Evolutionary conservation across 495 filamentous ascomycete genomes (phyloP).

Genomic region (Pyronema omphalodes): DNA sequence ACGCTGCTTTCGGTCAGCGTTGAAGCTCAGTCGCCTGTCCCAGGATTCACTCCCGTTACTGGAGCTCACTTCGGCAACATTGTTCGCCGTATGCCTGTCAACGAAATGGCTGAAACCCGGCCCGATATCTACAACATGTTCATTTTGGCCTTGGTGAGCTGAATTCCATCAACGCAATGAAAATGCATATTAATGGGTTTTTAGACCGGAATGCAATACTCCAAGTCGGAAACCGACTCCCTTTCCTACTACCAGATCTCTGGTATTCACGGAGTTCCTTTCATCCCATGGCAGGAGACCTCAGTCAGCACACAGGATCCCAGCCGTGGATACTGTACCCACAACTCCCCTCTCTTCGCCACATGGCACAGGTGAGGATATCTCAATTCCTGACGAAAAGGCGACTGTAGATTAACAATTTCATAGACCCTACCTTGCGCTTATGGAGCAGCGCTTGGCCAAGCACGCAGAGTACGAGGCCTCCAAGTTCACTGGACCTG

Average conservation of each 20-base stretch:
- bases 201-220: constrained; percentile 15
- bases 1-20: background rate
- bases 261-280: constrained; percentile 27
- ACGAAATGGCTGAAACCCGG: constrained; percentile 5
- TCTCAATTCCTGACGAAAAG: background rate
- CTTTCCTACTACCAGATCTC: constrained; percentile 22
- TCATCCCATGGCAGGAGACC: constrained; percentile 22
- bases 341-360: constrained; percentile 46
- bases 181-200: constrained; percentile 9
- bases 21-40: background rate
- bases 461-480: constrained; percentile 9
- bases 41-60: background rate
- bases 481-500: constrained; percentile 9
- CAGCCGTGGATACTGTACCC: constrained; percentile 42
- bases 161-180: background rate
- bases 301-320: constrained; percentile 4
- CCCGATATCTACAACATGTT: constrained; percentile 26
- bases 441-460: constrained; percentile 30
- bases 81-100: background rate
- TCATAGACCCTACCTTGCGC: constrained; percentile 37
- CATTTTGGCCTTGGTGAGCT: constrained; percentile 16
- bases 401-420: background rate
- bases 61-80: background rate
- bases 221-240: constrained; percentile 12
- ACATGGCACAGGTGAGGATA: constrained; percentile 38